Conservation (phyloP, 345 rosid species). For the Eucalyptus polyanthemos region DNA sequence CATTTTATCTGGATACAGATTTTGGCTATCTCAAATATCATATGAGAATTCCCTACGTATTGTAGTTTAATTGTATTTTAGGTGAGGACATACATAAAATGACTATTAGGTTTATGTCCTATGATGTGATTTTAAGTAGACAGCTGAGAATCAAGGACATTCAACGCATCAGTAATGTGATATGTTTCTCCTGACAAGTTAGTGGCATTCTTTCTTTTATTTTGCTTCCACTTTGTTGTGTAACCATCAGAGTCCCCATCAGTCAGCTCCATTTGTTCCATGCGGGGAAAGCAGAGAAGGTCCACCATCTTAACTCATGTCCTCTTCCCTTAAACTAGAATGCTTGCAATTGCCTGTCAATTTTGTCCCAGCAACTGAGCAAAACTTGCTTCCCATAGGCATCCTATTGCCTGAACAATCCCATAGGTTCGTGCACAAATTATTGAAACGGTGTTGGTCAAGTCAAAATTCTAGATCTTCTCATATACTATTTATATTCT, state of each 20-base stretch:
- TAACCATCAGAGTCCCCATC: constrained; percentile 21
- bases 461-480: neutral
- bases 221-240: neutral
- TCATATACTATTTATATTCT: neutral
- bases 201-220: neutral
- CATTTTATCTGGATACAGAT: neutral
- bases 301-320: constrained; percentile 8
- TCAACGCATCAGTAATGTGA: neutral
- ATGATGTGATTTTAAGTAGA: neutral
- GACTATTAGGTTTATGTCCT: neutral
- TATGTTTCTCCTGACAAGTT: neutral
- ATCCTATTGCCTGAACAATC: neutral
- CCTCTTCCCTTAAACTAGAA: neutral
- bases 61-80: neutral
- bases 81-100: neutral
- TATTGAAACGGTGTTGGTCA: neutral
- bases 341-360: neutral
- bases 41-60: neutral
- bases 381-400: neutral
- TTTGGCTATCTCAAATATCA: neutral
- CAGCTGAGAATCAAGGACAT: neutral
- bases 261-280: neutral
- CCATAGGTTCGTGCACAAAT: neutral
- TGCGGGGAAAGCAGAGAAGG: constrained; percentile 11
- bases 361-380: neutral